A percentile compares a stretch with the other conserved stretches of the same genome.
phyloP scores from a whole-genome alignment of 2,329 filamentous ascomycete species.

The Rugonectria rugulosa region DNA sequence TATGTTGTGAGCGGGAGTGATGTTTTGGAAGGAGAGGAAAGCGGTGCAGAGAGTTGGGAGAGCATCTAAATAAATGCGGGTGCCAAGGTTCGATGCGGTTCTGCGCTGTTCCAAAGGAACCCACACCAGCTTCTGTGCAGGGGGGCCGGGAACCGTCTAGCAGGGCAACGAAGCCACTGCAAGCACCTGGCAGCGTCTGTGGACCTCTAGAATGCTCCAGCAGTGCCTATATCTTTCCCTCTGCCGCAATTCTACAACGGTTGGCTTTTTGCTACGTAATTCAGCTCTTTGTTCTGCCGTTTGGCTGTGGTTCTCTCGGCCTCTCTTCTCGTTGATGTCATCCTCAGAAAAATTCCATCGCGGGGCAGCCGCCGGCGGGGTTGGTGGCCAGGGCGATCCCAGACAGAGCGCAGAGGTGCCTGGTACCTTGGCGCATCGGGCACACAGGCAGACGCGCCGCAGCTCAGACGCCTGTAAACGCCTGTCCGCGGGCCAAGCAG shows the following conservation, averaged over 20 bases:
- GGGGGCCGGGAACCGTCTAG: slow-evolving; percentile 47
- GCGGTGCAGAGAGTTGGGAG: slow-evolving; percentile 30
- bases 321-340: slow-evolving; percentile 41
- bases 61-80: slow-evolving; percentile 50
- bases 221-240: neutral
- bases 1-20: slow-evolving; percentile 29
- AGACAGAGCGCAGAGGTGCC: slow-evolving; percentile 25
- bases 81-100: slow-evolving; percentile 53
- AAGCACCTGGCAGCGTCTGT: slow-evolving; percentile 32
- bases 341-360: slow-evolving; percentile 42
- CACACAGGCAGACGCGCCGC: slow-evolving; percentile 2
- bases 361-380: slow-evolving; percentile 35
- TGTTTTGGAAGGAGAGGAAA: slow-evolving; percentile 40
- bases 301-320: slow-evolving; percentile 13
- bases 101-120: slow-evolving; percentile 52
- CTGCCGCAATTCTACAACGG: slow-evolving; percentile 6
- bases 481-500: neutral
- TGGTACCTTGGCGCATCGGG: slow-evolving; percentile 26
- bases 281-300: slow-evolving; percentile 4
- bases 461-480: neutral
- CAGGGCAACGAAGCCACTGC: slow-evolving; percentile 37
- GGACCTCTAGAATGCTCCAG: slow-evolving; percentile 20
- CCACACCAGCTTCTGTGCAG: slow-evolving; percentile 44
- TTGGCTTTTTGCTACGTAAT: neutral
- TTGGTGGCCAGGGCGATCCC: slow-evolving; percentile 19